Percentiles rank a stretch among this genome's conserved stretches.
Conservation (phyloP, 305 asterid species). For the Withania somnifera region DNA sequence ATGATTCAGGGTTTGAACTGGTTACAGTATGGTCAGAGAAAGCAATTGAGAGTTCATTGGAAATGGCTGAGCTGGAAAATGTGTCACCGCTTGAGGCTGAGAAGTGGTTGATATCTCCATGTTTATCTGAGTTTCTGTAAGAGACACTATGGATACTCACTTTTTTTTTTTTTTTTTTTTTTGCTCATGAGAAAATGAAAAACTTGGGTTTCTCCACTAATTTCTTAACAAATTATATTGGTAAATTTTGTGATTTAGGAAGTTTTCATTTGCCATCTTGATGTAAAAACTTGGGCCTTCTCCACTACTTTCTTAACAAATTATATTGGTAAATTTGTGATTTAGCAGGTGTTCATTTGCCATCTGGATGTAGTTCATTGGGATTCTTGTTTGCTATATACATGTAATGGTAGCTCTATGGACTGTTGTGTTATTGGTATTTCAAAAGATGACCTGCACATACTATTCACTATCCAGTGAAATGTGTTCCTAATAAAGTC, state of each 20-base stretch:
- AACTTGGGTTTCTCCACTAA: neutral
- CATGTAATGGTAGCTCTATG: neutral
- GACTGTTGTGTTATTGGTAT: neutral
- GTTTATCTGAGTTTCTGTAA: slow-evolving; percentile 59
- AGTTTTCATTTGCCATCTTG: neutral
- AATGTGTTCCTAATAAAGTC: neutral
- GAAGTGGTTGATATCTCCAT: slow-evolving; percentile 70
- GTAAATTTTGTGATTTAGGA: neutral
- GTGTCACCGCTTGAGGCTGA: slow-evolving; percentile 83
- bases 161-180: neutral
- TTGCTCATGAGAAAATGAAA: neutral
- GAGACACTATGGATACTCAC: slow-evolving; percentile 7
- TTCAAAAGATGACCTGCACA: neutral
- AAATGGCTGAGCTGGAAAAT: slow-evolving; percentile 89
- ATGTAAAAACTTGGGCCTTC: neutral
- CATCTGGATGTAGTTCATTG: neutral
- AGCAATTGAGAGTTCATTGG: slow-evolving; percentile 60
- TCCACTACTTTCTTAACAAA: neutral
- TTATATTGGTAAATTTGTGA: neutral
- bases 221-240: neutral
- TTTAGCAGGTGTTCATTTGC: neutral
- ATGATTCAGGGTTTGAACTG: slow-evolving; percentile 58
- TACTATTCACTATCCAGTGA: neutral
- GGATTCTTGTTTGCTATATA: neutral
- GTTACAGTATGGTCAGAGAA: slow-evolving; percentile 64